A percentile compares a stretch with the other conserved stretches of the same genome.
Evolutionary conservation across 2,329 filamentous ascomycete genomes (phyloP).

Genomic region (Colletotrichum lentis): DNA sequence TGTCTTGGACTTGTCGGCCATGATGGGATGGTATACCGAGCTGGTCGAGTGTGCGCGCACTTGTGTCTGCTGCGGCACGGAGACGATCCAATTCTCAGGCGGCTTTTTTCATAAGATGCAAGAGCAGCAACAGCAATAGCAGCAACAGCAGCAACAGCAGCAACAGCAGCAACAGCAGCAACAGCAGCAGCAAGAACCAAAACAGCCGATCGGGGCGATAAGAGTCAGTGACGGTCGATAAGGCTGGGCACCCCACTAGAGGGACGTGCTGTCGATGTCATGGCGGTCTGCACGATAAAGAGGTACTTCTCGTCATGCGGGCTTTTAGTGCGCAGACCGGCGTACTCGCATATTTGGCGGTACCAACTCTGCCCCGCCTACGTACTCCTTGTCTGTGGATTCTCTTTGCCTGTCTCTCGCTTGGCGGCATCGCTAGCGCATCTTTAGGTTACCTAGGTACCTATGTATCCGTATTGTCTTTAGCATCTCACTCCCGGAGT

Average conservation of each 20-base stretch:
- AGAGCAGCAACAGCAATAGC: too few species aligned
- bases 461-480: too few species aligned
- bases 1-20: slow-evolving; percentile 39
- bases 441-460: not conserved
- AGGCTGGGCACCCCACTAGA: slow-evolving; percentile 10
- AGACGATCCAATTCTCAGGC: slow-evolving; percentile 7
- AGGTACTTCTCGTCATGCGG: not conserved
- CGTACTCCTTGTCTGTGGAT: slow-evolving; percentile 1
- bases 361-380: slow-evolving; percentile 10
- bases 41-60: not conserved
- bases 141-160: not conserved
- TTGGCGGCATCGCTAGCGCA: slow-evolving; percentile 18
- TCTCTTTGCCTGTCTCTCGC: not conserved
- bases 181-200: not conserved
- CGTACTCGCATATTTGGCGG: slow-evolving; percentile 15
- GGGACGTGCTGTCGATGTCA: slow-evolving; percentile 10
- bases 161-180: not conserved
- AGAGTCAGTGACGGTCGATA: slow-evolving; percentile 18
- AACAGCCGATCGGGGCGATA: slow-evolving; percentile 16
- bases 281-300: slow-evolving; percentile 11
- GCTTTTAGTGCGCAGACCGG: too few species aligned
- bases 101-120: slow-evolving; percentile 22
- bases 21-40: slow-evolving; percentile 10
- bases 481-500: too few species aligned
- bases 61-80: slow-evolving; percentile 22